Conservation (phyloP, 2,329 filamentous ascomycete genomes). For the Xylaria sp. region DNA sequence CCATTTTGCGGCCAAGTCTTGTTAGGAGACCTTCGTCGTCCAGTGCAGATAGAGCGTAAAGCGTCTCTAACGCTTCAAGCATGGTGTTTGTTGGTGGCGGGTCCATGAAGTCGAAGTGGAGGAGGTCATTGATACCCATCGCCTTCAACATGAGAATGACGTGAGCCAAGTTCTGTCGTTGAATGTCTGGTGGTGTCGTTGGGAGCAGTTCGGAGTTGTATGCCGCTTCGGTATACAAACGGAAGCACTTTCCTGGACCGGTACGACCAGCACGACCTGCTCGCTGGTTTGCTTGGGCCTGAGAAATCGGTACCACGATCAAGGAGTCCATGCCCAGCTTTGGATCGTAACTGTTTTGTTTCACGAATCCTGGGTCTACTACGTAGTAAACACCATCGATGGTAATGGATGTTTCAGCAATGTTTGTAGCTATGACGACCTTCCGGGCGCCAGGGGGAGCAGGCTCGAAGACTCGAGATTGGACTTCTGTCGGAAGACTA, state of each 20-base stretch:
- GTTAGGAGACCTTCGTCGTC: slow-evolving; percentile 95
- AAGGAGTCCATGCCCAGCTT: slow-evolving; percentile 97
- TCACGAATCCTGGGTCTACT: slow-evolving; percentile 93
- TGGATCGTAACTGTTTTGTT: slow-evolving; percentile 94
- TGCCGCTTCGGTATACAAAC: slow-evolving; percentile 89
- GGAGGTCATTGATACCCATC: slow-evolving; percentile 96
- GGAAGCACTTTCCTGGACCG: slow-evolving; percentile 92
- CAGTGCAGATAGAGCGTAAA: slow-evolving; percentile 85
- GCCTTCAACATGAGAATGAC: slow-evolving; percentile 98
- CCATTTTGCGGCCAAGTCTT: slow-evolving; percentile 90
- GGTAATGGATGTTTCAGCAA: slow-evolving; percentile 95
- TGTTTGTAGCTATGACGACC: slow-evolving; percentile 96
- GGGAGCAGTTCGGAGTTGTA: slow-evolving; percentile 97
- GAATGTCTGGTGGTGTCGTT: slow-evolving; percentile 93
- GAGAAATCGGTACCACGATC: slow-evolving; percentile 91
- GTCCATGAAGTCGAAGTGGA: slow-evolving; percentile 99
- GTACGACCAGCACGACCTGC: slow-evolving; percentile 90
- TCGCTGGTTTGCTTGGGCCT: slow-evolving; percentile 92
- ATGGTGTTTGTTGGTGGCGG: slow-evolving; percentile 96
- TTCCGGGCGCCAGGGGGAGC: slow-evolving; percentile 81
- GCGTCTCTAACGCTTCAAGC: slow-evolving; percentile 89
- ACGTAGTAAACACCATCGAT: slow-evolving; percentile 98
- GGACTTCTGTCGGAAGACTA: slow-evolving; percentile 86
- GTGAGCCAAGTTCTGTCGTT: slow-evolving; percentile 84
- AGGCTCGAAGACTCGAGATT: slow-evolving; percentile 90